Conservation (phyloP, 2,329 filamentous ascomycete species). For the Aspergillus sp. region DNA sequence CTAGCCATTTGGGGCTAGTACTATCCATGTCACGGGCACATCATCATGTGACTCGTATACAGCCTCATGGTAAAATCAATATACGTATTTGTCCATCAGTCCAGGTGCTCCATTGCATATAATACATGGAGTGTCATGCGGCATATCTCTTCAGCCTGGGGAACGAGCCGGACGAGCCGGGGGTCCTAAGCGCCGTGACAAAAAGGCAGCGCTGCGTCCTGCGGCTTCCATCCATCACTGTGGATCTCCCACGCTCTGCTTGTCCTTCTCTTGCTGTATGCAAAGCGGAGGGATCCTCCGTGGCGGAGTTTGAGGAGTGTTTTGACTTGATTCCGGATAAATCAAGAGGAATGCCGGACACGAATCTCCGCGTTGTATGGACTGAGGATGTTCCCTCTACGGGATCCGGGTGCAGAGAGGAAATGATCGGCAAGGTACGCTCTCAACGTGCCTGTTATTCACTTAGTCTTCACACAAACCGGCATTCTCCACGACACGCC, state of each 20-base stretch:
- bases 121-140: background rate
- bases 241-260: background rate
- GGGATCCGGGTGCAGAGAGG: background rate
- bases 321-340: background rate
- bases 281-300: background rate
- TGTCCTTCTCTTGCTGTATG: background rate
- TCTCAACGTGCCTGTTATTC: background rate
- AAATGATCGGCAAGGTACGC: slow-evolving; percentile 17
- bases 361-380: background rate
- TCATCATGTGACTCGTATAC: no score
- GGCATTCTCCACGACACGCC: background rate
- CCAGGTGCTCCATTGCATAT: background rate
- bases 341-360: background rate
- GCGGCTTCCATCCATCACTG: background rate
- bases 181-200: background rate
- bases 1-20: background rate
- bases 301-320: background rate
- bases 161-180: background rate
- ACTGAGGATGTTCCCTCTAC: background rate
- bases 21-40: background rate
- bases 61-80: no score
- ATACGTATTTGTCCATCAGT: no score
- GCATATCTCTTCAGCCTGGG: background rate
- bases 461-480: background rate
- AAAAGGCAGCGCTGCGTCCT: background rate